phyloP scores from a whole-genome alignment of 495 filamentous ascomycete genomes.

The Daldinia caldariorum region DNA sequence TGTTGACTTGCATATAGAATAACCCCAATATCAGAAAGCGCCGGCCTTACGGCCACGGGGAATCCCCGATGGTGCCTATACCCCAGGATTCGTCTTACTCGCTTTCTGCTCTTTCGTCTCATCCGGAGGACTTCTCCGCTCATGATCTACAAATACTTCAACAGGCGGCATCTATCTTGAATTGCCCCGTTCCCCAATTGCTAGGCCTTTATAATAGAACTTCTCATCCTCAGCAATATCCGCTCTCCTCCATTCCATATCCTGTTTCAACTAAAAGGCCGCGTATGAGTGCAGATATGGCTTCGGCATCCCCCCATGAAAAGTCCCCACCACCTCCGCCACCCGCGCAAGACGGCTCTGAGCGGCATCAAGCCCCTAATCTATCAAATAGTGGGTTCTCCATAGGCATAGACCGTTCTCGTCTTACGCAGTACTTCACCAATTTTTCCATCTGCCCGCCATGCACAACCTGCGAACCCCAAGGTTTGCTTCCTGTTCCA shows the following conservation, averaged over 20 bases:
- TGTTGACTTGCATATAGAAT: slow-evolving; percentile 61
- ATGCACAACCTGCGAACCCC: slow-evolving; percentile 53
- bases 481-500: slow-evolving; percentile 46
- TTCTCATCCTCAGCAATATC: slow-evolving; percentile 37
- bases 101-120: slow-evolving; percentile 44
- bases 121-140: slow-evolving; percentile 46
- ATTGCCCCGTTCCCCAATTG: slow-evolving; percentile 43
- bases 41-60: slow-evolving; percentile 56
- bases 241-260: slow-evolving; percentile 34
- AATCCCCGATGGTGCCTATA: slow-evolving; percentile 51
- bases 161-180: slow-evolving; percentile 48
- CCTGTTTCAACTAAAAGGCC: slow-evolving; percentile 48
- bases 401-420: slow-evolving; percentile 48
- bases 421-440: slow-evolving; percentile 53
- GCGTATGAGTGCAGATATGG: slow-evolving; percentile 49
- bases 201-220: slow-evolving; percentile 47
- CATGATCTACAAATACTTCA: slow-evolving; percentile 55
- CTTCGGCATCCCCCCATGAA: slow-evolving; percentile 48
- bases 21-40: slow-evolving; percentile 59
- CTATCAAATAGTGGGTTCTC: slow-evolving; percentile 37
- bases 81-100: slow-evolving; percentile 50
- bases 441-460: slow-evolving; percentile 53
- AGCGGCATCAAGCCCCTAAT: slow-evolving; percentile 36
- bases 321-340: slow-evolving; percentile 47
- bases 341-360: slow-evolving; percentile 40